Evolutionary conservation across 176 grass and related monocot species (phyloP).

Genomic region (Zea luxurians): DNA sequence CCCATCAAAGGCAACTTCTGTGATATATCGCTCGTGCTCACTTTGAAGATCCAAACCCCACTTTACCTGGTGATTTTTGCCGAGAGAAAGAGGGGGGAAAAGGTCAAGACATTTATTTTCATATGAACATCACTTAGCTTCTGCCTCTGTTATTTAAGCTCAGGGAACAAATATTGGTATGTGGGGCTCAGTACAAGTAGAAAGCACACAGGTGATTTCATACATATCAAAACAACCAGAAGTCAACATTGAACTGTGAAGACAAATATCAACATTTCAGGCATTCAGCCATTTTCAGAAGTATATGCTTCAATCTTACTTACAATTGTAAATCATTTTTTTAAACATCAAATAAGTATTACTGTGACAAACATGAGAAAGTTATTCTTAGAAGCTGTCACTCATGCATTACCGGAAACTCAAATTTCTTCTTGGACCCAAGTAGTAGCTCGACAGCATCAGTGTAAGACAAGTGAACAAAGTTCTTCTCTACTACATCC

Average conservation of each 20-base stretch:
- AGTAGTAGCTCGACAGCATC: constrained; percentile 84
- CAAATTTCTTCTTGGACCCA: constrained; percentile 84
- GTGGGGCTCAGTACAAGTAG: neutral
- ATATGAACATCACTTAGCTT: neutral
- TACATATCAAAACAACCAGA: constrained; percentile 18
- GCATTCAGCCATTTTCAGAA: constrained; percentile 22
- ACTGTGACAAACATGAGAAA: constrained; percentile 18
- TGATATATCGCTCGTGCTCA: constrained; percentile 98
- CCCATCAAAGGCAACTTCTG: constrained; percentile 87
- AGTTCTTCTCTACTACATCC: constrained; percentile 90
- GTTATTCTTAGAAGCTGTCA: neutral
- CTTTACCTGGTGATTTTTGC: constrained; percentile 57
- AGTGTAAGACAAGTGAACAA: constrained; percentile 93
- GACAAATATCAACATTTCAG: constrained; percentile 11
- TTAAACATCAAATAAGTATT: neutral
- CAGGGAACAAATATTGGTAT: neutral
- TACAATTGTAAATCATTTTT: neutral
- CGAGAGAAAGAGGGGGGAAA: neutral
- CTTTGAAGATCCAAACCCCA: constrained; percentile 99
- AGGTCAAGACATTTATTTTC: neutral
- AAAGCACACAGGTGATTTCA: constrained; percentile 1
- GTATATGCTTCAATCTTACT: neutral
- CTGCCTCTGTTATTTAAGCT: constrained; percentile 1
- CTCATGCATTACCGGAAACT: constrained; percentile 74
- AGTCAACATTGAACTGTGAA: neutral